These are phyloP conservation scores for Paecilomyces dactylethromorphus DNA, from an alignment of 2,329 filamentous ascomycete genomes.

Conservation along the genomic window DNA sequence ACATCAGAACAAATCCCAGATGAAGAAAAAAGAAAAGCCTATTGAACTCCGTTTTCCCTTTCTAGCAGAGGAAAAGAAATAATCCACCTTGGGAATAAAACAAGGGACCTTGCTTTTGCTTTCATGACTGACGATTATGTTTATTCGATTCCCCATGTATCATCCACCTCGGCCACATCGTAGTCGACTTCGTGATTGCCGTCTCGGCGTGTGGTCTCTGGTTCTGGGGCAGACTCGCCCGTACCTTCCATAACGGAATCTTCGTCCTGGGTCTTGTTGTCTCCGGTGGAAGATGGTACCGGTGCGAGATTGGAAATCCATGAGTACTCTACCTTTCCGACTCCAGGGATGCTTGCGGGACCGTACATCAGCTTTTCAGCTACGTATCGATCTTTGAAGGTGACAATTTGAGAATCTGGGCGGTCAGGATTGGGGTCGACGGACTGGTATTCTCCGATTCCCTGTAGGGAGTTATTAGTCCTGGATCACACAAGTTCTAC, in stretches of 20 bases:
- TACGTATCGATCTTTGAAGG: constrained; percentile 44
- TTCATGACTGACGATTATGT: neutral
- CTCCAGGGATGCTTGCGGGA: constrained; percentile 41
- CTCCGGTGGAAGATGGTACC: constrained; percentile 14
- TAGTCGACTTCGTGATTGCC: constrained; percentile 40
- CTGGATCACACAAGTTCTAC: neutral
- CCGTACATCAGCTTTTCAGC: constrained; percentile 51
- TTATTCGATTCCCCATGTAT: constrained; percentile 32
- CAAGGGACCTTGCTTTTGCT: too few relatives aligned
- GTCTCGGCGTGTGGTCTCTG: constrained; percentile 11
- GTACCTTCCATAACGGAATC: constrained; percentile 26
- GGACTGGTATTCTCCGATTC: constrained; percentile 40
- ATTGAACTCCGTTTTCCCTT: neutral
- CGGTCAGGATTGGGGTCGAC: constrained; percentile 37
- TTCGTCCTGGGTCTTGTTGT: constrained; percentile 19
- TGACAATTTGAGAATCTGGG: constrained; percentile 33
- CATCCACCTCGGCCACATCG: constrained; percentile 45
- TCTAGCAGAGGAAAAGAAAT: neutral
- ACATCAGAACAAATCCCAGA: neutral
- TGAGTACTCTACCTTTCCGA: constrained; percentile 48
- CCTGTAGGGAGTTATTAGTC: constrained; percentile 21
- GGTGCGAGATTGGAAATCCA: constrained; percentile 44
- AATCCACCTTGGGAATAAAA: neutral
- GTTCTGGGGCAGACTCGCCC: constrained; percentile 10
- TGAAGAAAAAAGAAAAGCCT: neutral